Evolutionary conservation across 2,329 filamentous ascomycete genomes (phyloP).

Genomic region (Boeremia lycopersici): DNA sequence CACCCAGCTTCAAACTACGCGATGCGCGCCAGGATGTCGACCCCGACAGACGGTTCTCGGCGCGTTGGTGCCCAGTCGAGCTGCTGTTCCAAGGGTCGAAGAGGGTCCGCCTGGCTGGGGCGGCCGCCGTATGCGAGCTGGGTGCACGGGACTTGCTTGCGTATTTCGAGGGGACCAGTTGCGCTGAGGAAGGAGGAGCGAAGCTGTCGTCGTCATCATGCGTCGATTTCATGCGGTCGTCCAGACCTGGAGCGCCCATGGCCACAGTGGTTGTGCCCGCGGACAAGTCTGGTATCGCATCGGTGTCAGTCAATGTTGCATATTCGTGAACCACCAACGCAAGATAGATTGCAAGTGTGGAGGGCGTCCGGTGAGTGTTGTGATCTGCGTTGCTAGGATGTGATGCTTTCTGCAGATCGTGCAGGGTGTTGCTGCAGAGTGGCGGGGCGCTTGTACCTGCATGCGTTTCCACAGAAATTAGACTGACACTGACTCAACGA

Average conservation of each 20-base stretch:
- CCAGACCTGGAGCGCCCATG: conserved; percentile 13
- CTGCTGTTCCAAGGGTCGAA: conserved; percentile 77
- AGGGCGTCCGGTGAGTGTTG: conserved; percentile 8
- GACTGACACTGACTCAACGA: neutral
- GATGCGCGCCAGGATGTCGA: conserved; percentile 74
- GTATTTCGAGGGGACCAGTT: conserved; percentile 11
- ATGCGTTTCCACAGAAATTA: conserved; percentile 3
- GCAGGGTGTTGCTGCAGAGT: conserved; percentile 10
- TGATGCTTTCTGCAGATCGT: conserved; percentile 9
- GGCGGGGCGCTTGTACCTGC: conserved; percentile 17
- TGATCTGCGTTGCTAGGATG: conserved; percentile 6
- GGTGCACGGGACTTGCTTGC: neutral
- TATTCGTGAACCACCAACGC: neutral
- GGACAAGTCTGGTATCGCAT: conserved; percentile 6
- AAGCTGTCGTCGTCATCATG: conserved; percentile 24
- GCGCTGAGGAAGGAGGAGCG: conserved; percentile 21
- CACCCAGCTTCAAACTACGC: conserved; percentile 69
- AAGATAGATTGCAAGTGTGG: neutral
- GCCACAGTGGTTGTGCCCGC: conserved; percentile 11
- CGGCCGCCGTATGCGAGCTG: conserved; percentile 11
- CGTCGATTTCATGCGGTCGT: conserved; percentile 9
- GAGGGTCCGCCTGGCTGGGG: conserved; percentile 17
- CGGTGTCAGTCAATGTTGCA: conserved; percentile 21
- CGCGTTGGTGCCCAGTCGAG: conserved; percentile 78
- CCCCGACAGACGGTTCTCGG: conserved; percentile 68